Evolutionary conservation across 2,329 filamentous ascomycete genomes (phyloP).

Genomic region (Pseudogymnoascus sp.): DNA sequence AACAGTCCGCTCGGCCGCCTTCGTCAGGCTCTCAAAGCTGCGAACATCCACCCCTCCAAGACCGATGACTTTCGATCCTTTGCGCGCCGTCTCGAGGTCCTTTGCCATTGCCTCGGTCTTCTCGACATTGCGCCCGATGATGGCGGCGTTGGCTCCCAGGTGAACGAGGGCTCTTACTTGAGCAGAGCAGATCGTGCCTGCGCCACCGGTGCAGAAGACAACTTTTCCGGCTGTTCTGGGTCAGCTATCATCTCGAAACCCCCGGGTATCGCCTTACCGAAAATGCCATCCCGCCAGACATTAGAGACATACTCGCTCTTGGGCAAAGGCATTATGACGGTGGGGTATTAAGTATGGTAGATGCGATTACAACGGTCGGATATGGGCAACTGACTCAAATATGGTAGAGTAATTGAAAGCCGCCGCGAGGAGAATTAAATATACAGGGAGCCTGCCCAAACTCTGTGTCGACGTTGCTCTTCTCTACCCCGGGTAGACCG

Average conservation of each 20-base stretch:
- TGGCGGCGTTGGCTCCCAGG: conserved; percentile 87
- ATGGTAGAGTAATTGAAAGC: not conserved
- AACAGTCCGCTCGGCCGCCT: conserved; percentile 70
- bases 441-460: conserved; percentile 1
- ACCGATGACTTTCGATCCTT: conserved; percentile 76
- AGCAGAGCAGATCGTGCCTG: conserved; percentile 86
- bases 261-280: conserved; percentile 46
- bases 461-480: not conserved
- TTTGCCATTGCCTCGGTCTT: conserved; percentile 77
- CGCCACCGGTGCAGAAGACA: conserved; percentile 89
- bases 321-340: conserved; percentile 53
- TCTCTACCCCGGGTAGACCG: not conserved
- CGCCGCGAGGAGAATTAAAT: not conserved
- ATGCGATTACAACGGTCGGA: not conserved
- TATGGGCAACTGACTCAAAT: not conserved
- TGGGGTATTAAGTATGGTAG: not conserved
- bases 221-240: conserved; percentile 66
- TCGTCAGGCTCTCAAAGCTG: conserved; percentile 58
- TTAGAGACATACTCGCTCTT: conserved; percentile 70
- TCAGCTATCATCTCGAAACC: conserved; percentile 11
- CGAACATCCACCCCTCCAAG: conserved; percentile 76
- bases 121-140: conserved; percentile 79
- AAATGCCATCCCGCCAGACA: conserved; percentile 81
- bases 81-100: conserved; percentile 71
- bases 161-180: conserved; percentile 88